Conservation (phyloP, 164 flowering plant species). For the Aristolochia contorta region DNA sequence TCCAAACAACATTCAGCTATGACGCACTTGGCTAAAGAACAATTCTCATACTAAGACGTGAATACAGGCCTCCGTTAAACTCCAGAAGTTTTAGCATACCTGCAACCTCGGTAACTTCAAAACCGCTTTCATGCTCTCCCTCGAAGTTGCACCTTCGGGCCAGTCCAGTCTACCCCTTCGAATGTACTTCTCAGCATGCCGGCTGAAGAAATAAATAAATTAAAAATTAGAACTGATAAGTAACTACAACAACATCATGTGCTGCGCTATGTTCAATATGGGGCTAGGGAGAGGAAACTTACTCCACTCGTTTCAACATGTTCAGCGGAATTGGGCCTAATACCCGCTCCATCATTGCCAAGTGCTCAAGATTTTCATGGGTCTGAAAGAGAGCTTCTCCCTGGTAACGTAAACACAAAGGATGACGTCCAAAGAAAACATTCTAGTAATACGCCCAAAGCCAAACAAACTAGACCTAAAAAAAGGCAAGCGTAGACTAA, state of each 20-base stretch:
- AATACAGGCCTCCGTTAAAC: too few species aligned
- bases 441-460: not conserved
- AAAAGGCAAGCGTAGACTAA: not conserved
- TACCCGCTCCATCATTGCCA: slow-evolving; percentile 84
- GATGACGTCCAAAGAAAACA: too few species aligned
- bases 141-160: slow-evolving; percentile 69
- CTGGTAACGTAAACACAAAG: slow-evolving; percentile 15
- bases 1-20: not conserved
- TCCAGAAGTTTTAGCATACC: slow-evolving; percentile 31
- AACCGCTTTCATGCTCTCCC: slow-evolving; percentile 67
- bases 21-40: too few species aligned
- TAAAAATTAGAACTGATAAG: not conserved
- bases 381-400: slow-evolving; percentile 83
- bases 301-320: slow-evolving; percentile 63
- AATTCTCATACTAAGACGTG: too few species aligned
- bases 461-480: not conserved
- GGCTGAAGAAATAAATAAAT: slow-evolving; percentile 20
- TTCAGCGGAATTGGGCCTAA: slow-evolving; percentile 59
- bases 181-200: slow-evolving; percentile 58
- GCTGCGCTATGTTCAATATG: too few species aligned
- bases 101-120: slow-evolving; percentile 53
- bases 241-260: not conserved
- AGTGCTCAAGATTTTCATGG: slow-evolving; percentile 66
- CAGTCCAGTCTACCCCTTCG: slow-evolving; percentile 55
- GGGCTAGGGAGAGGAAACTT: too few species aligned